phyloP scores from a whole-genome alignment of 1,139 yeast genomes.

The Pichia sp. region DNA sequence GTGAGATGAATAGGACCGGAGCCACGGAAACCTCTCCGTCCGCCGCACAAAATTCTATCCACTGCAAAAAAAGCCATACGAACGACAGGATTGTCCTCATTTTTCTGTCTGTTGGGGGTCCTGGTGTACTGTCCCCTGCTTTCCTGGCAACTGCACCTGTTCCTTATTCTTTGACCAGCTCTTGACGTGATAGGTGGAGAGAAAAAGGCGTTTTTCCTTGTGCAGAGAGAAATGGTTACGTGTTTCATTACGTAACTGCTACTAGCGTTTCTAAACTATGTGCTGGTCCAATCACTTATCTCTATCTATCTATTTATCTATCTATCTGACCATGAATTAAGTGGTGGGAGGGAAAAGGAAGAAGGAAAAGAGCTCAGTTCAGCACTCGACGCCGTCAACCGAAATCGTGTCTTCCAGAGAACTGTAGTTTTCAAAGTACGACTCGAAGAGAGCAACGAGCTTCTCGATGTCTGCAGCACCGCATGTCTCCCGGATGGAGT shows the following conservation, averaged over 20 bases:
- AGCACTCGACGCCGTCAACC: constrained; percentile 29
- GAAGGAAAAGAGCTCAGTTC: no score
- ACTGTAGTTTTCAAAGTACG: constrained; percentile 51
- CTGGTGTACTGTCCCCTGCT: not conserved
- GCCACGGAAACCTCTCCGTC: constrained; percentile 8
- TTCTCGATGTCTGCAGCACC: constrained; percentile 71
- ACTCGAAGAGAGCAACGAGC: constrained; percentile 56
- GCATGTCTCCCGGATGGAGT: constrained; percentile 90
- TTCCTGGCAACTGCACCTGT: not conserved
- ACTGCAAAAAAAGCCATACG: not conserved
- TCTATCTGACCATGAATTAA: not conserved
- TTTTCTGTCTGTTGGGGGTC: not conserved
- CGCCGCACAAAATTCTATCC: not conserved
- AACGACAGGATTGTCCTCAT: not conserved
- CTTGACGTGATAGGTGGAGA: not conserved
- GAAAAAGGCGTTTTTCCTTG: not conserved
- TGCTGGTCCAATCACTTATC: not conserved
- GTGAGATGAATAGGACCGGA: constrained; percentile 27
- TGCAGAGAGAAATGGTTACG: not conserved
- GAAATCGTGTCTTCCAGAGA: constrained; percentile 33
- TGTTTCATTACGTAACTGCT: not conserved
- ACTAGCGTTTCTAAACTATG: not conserved
- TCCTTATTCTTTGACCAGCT: no score
- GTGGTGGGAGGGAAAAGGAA: not conserved
- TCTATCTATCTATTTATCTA: not conserved